phyloP scores from a whole-genome alignment of 345 rosid species.

The Hibiscus syriacus region DNA sequence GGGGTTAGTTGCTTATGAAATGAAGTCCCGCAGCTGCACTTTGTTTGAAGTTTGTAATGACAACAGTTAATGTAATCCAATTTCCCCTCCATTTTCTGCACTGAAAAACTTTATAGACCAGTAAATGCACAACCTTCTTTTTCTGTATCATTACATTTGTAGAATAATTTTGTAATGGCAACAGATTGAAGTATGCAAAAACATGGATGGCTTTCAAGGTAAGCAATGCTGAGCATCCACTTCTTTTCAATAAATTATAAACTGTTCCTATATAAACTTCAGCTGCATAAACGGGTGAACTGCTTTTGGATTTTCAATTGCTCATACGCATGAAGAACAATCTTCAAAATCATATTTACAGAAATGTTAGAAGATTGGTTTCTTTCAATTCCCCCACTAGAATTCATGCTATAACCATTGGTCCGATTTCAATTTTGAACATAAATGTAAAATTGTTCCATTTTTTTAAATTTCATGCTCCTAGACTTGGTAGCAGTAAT shows the following conservation, averaged over 20 bases:
- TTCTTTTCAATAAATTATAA: conserved; percentile 10
- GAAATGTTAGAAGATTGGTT: neutral
- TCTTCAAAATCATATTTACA: neutral
- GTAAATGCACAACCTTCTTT: neutral
- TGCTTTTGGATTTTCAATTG: neutral
- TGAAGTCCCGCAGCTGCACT: conserved; percentile 77
- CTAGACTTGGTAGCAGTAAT: neutral
- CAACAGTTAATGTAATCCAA: conserved; percentile 16
- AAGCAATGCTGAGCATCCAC: conserved; percentile 2
- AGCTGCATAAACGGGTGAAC: neutral
- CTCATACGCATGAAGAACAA: neutral
- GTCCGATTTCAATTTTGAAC: conserved; percentile 26
- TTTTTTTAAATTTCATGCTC: neutral
- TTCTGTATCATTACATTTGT: neutral
- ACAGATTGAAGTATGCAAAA: neutral
- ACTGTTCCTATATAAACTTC: neutral
- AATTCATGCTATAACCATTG: neutral
- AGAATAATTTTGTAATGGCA: conserved; percentile 5
- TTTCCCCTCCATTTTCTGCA: conserved; percentile 1
- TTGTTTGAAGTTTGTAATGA: conserved; percentile 57
- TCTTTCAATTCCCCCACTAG: neutral
- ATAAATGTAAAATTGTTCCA: neutral
- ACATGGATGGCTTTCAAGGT: neutral
- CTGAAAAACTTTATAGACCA: conserved; percentile 5
- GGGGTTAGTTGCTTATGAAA: conserved; percentile 44